Evolutionary conservation across 352 stramenopile genomes (phyloP).

Genomic region (Globisporangium takayamanum): DNA sequence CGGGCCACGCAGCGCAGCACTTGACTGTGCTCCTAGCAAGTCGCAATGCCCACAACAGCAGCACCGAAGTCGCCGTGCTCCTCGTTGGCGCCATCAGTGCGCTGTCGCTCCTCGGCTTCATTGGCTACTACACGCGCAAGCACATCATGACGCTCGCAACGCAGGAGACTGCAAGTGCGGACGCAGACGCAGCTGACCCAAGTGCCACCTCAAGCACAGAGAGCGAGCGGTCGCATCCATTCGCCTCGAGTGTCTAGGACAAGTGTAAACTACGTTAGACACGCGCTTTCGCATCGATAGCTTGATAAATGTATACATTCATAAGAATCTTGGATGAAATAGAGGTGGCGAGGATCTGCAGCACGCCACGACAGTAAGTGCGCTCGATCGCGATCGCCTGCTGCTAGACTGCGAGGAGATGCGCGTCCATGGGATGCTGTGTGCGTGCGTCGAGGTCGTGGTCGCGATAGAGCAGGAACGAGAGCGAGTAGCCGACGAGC

Average conservation of each 20-base stretch:
- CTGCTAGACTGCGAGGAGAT: not conserved
- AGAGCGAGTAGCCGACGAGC: conserved; percentile 45
- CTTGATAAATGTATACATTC: no score
- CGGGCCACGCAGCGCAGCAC: conserved; percentile 59
- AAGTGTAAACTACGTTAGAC: not conserved
- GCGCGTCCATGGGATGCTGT: not conserved
- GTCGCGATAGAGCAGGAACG: conserved; percentile 25
- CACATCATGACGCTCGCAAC: conserved; percentile 55
- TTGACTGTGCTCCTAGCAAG: conserved; percentile 42
- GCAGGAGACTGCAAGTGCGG: conserved; percentile 22
- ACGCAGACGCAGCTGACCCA: not conserved
- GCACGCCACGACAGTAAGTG: not conserved
- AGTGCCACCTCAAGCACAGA: not conserved
- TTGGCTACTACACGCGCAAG: conserved; percentile 65
- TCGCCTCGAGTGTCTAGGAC: not conserved
- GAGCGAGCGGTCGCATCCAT: not conserved
- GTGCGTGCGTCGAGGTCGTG: conserved; percentile 4
- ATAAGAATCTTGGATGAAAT: no score
- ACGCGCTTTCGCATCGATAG: not conserved
- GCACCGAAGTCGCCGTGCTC: conserved; percentile 45
- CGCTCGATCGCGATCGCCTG: not conserved
- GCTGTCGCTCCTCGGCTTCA: conserved; percentile 48
- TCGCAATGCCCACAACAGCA: conserved; percentile 26
- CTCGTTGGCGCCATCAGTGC: conserved; percentile 48
- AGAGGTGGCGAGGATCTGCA: no score